Evolutionary conservation across 768 basidiomycete genomes (phyloP).

Genomic region (Paxillus rubicundulus): DNA sequence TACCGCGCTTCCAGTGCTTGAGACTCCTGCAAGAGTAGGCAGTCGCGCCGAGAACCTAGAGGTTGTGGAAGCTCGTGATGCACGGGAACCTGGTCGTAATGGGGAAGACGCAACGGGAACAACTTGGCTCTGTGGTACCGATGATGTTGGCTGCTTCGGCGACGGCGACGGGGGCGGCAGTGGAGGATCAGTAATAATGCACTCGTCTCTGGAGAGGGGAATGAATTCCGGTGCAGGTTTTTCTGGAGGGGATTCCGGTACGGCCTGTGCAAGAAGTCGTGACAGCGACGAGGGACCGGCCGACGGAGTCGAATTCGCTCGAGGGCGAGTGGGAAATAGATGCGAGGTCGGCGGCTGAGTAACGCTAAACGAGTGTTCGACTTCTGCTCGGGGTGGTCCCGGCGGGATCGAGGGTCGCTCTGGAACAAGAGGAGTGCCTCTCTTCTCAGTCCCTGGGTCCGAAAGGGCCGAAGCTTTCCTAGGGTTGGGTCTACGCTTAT

Average conservation of each 20-base stretch:
- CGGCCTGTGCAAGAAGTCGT: slow-evolving; percentile 73
- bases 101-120: slow-evolving; percentile 48
- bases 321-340: slow-evolving; percentile 59
- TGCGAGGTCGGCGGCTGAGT: slow-evolving; percentile 67
- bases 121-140: slow-evolving; percentile 31
- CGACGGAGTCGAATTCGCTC: slow-evolving; percentile 64
- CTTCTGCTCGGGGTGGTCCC: slow-evolving; percentile 66
- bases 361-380: slow-evolving; percentile 68
- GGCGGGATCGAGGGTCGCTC: slow-evolving; percentile 37
- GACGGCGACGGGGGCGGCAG: slow-evolving; percentile 27
- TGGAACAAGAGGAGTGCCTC: slow-evolving; percentile 9
- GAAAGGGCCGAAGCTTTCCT: slow-evolving; percentile 45
- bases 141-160: slow-evolving; percentile 39
- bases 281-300: slow-evolving; percentile 80
- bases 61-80: slow-evolving; percentile 65
- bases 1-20: slow-evolving; percentile 38
- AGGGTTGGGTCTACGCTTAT: slow-evolving; percentile 55
- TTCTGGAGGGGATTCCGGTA: slow-evolving; percentile 36
- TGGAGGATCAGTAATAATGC: slow-evolving; percentile 28
- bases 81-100: slow-evolving; percentile 68
- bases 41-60: slow-evolving; percentile 67
- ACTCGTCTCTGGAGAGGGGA: slow-evolving; percentile 28
- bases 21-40: slow-evolving; percentile 52
- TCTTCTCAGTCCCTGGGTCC: slow-evolving; percentile 41
- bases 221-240: slow-evolving; percentile 22